Evolutionary conservation across 805 yeast genomes (phyloP), one percentile per base, ranked within the genome.

Genomic region (Limtongozyma cylindracea): DNA sequence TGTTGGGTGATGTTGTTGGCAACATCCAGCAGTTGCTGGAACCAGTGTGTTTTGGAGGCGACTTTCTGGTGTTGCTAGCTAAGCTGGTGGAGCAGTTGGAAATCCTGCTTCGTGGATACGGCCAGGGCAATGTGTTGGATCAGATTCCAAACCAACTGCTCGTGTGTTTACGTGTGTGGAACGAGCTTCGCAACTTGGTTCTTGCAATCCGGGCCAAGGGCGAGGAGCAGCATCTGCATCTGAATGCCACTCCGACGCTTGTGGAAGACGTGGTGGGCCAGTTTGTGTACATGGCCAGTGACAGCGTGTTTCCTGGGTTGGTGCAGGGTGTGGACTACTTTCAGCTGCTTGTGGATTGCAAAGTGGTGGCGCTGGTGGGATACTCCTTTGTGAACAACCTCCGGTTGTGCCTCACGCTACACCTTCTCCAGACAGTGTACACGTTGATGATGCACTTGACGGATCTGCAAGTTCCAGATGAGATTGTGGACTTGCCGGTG

Each of bases 21-120:
- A 2, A 44, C 39, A 13, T 33, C 41, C 2, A 41, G 43, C 24
- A 45, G n/a, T n/a, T n/a, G n/a, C n/a, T n/a, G n/a, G n/a, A n/a
- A n/a, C n/a, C n/a, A n/a, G n/a, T n/a, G n/a, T n/a, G n/a, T n/a
- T n/a, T n/a, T n/a, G n/a, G 43, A 11, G 39, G 48, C 0, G 53
- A 52, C 16, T 38, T 49, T 3, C 34, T 41, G 4, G 33, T 33
- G 19, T 29, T 61, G 4, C 33, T 74, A 10, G 49, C 62, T 2
- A 60, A 59, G 30, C 62, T 74, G 0, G 56, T 73, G 11, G 61
- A 63, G 24, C 59, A 74, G 2, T 41, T 61, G 6, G 93, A 77
- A 32, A 61, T 74, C 8, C 45, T 71, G 0, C 37, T 68, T 15
- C 48, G 91, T 26, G 76, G 76, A 2, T 13, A 19, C 8, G 31